Base-by-base conservation (phyloP, 371 early-diverging fungal genomes). In the Haplosporangium sp. region DNA sequence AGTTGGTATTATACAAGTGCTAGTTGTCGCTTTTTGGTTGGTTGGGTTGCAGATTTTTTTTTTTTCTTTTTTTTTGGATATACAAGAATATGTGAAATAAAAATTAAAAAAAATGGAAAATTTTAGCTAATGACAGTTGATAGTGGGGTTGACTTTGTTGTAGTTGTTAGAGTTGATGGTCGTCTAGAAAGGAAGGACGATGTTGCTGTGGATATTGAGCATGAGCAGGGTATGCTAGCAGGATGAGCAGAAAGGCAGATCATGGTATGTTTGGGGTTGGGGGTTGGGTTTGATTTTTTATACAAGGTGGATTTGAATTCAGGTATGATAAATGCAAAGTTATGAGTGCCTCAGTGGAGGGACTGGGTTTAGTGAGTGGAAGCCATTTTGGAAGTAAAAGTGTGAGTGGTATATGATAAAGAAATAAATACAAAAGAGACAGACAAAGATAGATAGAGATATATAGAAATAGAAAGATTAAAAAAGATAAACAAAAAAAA, bases 181-280 rank as follows among this genome's bases (percentile, higher is more conserved):
- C 35, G 42, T 61, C 20, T n/a, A 15, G 15, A 47, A n/a, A 44
- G 15, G 27, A 63, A 34, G 45, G 57, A 27, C 44, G 63, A 13
- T 44, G 63, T 37, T 38, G 62, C 3, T 6, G 20, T 34, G 20
- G 63, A 17, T 34, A 6, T 19, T 42, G 39, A 56, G 66, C 68
- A 67, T 53, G 57, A 69, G 69, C 63, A 72, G 70, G 47, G 63
- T 45, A 57, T 62, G 71, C 72, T 69, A 69, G 73, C 74, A 67
- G 70, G 42, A 27, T 39, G 61, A 50, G 71, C 67, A 69, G 67
- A 39, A 44, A 63, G 52, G 71, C 58, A 39, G 63, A 63, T 67
- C 78, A 78, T 78, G 73, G 60, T 73, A 63, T 70, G 27, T 27
- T 27, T 27, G 27, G 27, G 66, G 37, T 38, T 44, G 20, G 58